Percentiles rank a stretch among this genome's conserved stretches.
Evolutionary conservation across 306 rosid genomes (phyloP).

Genomic region (Albizia julibrissin): DNA sequence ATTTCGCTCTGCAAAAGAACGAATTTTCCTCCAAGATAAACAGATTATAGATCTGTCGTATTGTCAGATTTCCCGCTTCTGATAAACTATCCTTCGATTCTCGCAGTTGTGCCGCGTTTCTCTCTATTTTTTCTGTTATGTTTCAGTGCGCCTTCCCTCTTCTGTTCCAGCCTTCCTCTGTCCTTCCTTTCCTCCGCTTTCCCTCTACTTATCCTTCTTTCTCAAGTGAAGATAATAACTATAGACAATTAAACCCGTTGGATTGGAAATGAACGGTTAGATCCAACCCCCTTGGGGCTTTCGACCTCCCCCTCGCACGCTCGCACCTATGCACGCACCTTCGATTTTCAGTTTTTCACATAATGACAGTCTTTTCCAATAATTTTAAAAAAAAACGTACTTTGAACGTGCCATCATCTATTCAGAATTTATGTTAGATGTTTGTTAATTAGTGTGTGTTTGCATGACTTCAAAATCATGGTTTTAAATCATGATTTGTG

Average conservation of each 20-base stretch:
- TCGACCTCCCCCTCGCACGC: not conserved
- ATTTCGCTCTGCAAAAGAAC: not conserved
- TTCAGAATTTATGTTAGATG: not conserved
- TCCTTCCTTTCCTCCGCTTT: not conserved
- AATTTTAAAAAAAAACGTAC: not conserved
- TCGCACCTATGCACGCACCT: not conserved
- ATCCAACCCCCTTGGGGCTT: not conserved
- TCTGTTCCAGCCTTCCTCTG: not conserved
- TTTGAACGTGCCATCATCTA: not conserved
- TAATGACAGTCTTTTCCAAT: not conserved
- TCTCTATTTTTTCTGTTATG: not conserved
- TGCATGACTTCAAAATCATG: too few relatives aligned
- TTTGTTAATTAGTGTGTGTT: too few relatives aligned
- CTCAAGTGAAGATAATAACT: not conserved
- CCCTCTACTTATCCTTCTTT: constrained; percentile 14
- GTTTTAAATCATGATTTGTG: too few relatives aligned
- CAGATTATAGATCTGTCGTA: constrained; percentile 16
- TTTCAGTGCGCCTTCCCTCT: not conserved
- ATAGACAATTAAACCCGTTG: not conserved
- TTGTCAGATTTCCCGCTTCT: not conserved
- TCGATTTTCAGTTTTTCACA: not conserved
- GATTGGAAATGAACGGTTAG: constrained; percentile 22
- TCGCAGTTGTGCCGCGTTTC: not conserved
- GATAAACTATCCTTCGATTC: not conserved
- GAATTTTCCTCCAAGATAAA: not conserved